Evolutionary conservation across 2,329 filamentous ascomycete genomes (phyloP).

Genomic region (Xylogone sp.): DNA sequence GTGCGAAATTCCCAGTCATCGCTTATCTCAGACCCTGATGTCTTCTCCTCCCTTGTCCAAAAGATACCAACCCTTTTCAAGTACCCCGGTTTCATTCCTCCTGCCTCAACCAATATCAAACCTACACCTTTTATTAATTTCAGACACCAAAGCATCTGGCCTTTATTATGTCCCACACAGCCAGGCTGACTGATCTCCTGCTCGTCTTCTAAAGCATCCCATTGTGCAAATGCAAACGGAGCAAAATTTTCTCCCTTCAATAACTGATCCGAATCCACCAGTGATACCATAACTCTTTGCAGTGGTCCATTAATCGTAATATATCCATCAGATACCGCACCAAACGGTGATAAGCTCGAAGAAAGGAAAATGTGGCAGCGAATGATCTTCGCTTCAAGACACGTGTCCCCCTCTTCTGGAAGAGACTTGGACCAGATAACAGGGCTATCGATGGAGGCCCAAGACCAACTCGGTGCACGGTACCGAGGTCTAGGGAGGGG

Average conservation of each 20-base stretch:
- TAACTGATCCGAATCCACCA: neutral
- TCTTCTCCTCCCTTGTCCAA: neutral
- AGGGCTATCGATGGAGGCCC: constrained; percentile 5
- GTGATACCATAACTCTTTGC: neutral
- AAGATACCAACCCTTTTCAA: neutral
- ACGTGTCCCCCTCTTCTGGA: neutral
- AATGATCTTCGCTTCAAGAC: neutral
- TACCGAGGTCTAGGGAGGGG: constrained; percentile 1
- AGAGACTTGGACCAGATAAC: neutral
- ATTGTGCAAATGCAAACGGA: neutral
- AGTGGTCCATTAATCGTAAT: neutral
- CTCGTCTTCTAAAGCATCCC: neutral
- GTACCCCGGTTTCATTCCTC: neutral
- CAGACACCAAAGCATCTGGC: neutral
- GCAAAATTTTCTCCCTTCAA: neutral
- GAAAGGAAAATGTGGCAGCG: neutral
- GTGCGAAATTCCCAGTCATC: neutral
- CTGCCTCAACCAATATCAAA: neutral
- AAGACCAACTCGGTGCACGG: constrained; percentile 9
- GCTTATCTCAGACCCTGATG: neutral
- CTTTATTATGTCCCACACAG: neutral
- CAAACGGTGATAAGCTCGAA: neutral
- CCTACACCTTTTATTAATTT: neutral
- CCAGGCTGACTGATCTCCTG: neutral
- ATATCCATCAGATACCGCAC: neutral